Base-by-base conservation (phyloP, 2,329 filamentous ascomycete species). In the Leptographium wingfieldii region DNA sequence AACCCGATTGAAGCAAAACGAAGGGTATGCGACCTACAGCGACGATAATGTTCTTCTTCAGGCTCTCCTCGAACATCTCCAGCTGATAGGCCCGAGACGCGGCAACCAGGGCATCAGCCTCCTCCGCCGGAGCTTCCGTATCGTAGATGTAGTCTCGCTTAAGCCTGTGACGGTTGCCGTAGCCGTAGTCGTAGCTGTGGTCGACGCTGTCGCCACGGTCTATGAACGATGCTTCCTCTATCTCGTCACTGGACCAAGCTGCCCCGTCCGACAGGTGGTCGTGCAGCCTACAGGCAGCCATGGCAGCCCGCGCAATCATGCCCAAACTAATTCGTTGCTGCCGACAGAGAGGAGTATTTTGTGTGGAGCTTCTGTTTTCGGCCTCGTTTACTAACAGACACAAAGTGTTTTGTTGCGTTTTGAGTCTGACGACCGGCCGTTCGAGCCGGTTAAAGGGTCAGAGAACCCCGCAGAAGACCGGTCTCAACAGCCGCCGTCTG, bases 41-140 rank as follows among this genome's bases (percentile, higher is more conserved):
- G 58, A 90, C 82, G 65, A 92, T 89, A 38, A 86, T 81, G 68
- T 91, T 92, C 55, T 78, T 74, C 62, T 79, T 77, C 66, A 88
- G 74, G 66, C 86, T 90, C 67, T 81, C 79, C 61, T 86, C 78
- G 58, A 88, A 76, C 88, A 92, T 91, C 72, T 92, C 88, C 25
- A 81, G 68, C 70, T 92, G 88, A 66, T 92, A 92, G 1, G 79
- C 81, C 55, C 87, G 55, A 3, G 63, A 62, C 1, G 60, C 59
- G 11, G 43, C 46, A 0, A 54, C 49, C 14, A 61, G 52, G 5
- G 46, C 29, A 25, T 61, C 61, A 2, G 46, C 56, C 1, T 60
- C 59, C 25, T 4, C 6, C n/a, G 22, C 12, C n/a, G 16, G 52
- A 3, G 19, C n/a, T 9, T 16, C 27, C 4, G 12, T 33, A 35